These are phyloP conservation scores for Pythium vanterpoolii DNA, from an alignment of 352 stramenopile species.

Conservation along the genomic window DNA sequence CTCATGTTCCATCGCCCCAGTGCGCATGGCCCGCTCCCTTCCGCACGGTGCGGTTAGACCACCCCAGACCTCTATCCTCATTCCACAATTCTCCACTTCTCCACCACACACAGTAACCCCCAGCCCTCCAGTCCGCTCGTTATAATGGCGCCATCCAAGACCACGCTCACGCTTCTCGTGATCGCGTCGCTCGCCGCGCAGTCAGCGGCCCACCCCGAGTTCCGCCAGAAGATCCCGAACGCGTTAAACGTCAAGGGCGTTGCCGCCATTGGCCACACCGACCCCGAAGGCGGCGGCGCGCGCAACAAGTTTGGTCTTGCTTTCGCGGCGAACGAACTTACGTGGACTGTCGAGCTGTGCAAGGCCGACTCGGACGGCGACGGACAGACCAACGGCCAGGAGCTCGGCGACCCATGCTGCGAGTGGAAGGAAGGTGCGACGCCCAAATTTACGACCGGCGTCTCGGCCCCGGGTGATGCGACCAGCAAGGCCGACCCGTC, in stretches of 20 bases:
- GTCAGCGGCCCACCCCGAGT: neutral
- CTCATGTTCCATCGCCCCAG: no score
- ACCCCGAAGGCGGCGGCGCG: slow-evolving; percentile 2
- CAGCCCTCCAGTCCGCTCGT: neutral
- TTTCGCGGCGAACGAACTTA: slow-evolving; percentile 19
- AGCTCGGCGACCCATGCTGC: slow-evolving; percentile 59
- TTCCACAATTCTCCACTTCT: neutral
- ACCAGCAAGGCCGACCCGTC: neutral
- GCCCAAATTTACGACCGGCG: neutral
- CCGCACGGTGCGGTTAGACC: no score
- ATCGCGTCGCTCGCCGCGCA: neutral
- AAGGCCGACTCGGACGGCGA: slow-evolving; percentile 48
- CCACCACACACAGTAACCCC: neutral
- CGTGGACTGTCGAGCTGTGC: slow-evolving; percentile 37
- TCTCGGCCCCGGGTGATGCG: slow-evolving; percentile 2
- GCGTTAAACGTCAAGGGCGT: slow-evolving; percentile 14
- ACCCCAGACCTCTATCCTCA: neutral
- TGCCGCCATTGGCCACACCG: slow-evolving; percentile 20
- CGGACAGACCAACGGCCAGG: slow-evolving; percentile 51
- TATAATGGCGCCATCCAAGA: neutral
- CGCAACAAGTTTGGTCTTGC: slow-evolving; percentile 37
- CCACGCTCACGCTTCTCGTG: neutral
- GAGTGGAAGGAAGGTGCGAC: slow-evolving; percentile 24
- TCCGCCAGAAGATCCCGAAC: neutral
- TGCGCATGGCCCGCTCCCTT: no score